These are phyloP conservation scores for Beauveria sp. DNA, from an alignment of 2,329 filamentous ascomycete genomes.

Conservation along the genomic window DNA sequence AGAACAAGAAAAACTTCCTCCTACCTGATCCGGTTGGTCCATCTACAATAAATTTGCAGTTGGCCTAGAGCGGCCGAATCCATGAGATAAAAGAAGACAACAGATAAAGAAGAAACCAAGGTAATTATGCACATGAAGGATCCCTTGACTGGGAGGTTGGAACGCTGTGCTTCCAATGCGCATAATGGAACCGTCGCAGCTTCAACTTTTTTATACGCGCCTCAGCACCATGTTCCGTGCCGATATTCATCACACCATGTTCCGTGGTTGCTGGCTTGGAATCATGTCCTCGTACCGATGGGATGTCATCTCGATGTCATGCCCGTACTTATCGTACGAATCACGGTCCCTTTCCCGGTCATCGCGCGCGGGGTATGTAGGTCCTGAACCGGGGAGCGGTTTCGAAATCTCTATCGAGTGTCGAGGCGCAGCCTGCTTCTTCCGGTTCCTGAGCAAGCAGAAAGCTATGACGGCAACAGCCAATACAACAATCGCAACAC, in stretches of 20 bases:
- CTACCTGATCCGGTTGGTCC: constrained; percentile 15
- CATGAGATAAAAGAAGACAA: neutral
- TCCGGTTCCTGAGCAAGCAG: constrained; percentile 28
- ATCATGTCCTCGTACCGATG: constrained; percentile 52
- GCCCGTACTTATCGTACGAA: constrained; percentile 27
- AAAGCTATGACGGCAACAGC: constrained; percentile 31
- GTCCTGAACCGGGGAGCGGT: constrained; percentile 40
- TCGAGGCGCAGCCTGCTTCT: constrained; percentile 14
- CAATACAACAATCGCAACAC: constrained; percentile 34
- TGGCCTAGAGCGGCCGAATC: neutral
- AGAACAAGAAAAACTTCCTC: neutral
- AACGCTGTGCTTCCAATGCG: neutral
- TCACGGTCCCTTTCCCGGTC: constrained; percentile 16
- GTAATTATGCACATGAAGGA: neutral
- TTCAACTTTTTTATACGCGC: neutral
- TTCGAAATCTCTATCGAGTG: constrained; percentile 40
- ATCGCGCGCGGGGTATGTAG: constrained; percentile 28
- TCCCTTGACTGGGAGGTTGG: neutral
- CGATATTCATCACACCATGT: constrained; percentile 25
- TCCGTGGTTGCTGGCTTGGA: constrained; percentile 41
- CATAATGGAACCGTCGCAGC: neutral
- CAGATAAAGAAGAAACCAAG: neutral
- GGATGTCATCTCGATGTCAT: constrained; percentile 43
- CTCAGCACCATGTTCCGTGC: neutral
- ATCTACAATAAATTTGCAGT: neutral